Conservation (phyloP, 176 grass and related monocot genomes). For the Luzula sylvatica region DNA sequence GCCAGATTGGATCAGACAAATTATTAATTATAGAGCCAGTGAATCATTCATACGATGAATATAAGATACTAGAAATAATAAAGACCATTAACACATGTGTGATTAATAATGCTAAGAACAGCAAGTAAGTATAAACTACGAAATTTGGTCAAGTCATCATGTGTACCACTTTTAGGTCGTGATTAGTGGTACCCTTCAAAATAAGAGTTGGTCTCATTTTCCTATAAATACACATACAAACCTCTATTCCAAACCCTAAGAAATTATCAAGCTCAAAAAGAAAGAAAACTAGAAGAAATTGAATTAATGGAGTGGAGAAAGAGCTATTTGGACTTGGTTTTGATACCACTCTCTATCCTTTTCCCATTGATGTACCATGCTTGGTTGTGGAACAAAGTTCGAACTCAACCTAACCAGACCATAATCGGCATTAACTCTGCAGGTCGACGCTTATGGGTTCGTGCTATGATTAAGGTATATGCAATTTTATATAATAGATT, state of each 20-base stretch:
- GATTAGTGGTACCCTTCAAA: background rate
- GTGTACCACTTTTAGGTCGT: background rate
- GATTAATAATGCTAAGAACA: no score
- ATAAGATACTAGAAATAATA: no score
- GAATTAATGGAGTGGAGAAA: slow-evolving; percentile 67
- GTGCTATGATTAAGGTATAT: slow-evolving; percentile 64
- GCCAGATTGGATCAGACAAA: no score
- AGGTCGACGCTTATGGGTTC: slow-evolving; percentile 49
- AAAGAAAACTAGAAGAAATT: background rate
- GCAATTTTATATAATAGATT: no score
- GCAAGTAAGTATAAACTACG: no score
- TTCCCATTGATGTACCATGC: slow-evolving; percentile 56
- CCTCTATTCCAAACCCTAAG: background rate
- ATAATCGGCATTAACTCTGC: slow-evolving; percentile 60
- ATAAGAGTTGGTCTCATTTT: background rate
- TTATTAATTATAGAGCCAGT: no score
- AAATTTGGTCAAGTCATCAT: background rate
- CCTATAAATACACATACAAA: background rate
- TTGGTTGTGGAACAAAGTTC: slow-evolving; percentile 63
- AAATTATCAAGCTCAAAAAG: background rate
- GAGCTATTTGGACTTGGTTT: slow-evolving; percentile 52
- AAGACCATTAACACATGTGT: no score
- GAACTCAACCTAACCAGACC: slow-evolving; percentile 39
- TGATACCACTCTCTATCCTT: slow-evolving; percentile 53
- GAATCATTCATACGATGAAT: no score